Conservation (phyloP, 306 rosid genomes). For the Trifolium repens region DNA sequence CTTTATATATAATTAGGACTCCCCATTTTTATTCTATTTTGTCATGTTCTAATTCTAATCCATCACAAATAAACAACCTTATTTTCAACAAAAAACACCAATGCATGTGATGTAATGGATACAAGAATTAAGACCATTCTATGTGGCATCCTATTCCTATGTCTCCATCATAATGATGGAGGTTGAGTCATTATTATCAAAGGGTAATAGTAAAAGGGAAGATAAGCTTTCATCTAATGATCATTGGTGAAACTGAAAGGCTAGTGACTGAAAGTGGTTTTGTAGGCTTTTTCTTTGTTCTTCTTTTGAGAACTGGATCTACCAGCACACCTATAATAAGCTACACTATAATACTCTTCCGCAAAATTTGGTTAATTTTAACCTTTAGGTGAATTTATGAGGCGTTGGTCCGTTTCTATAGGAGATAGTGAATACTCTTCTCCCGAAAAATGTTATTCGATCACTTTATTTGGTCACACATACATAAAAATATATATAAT, state of each 20-base stretch:
- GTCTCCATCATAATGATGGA: constrained; percentile 41
- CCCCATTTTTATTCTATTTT: background rate
- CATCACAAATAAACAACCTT: constrained; percentile 34
- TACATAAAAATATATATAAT: no score
- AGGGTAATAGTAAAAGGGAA: constrained; percentile 30
- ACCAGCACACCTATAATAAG: constrained; percentile 26
- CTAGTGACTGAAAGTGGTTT: constrained; percentile 22
- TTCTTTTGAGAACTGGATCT: constrained; percentile 35
- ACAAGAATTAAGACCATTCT: constrained; percentile 25
- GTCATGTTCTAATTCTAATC: background rate
- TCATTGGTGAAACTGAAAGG: constrained; percentile 8
- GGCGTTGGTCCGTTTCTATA: constrained; percentile 38
- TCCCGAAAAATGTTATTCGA: no score
- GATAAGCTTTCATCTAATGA: constrained; percentile 25
- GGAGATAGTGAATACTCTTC: constrained; percentile 36
- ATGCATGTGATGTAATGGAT: background rate
- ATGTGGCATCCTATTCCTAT: constrained; percentile 12
- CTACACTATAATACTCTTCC: constrained; percentile 39
- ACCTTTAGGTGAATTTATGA: constrained; percentile 28
- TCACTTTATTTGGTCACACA: no score
- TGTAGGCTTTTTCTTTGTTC: constrained; percentile 32
- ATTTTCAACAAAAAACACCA: constrained; percentile 23
- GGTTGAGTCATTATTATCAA: constrained; percentile 43
- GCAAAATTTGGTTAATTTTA: constrained; percentile 25
- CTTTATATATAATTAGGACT: background rate